Percentiles rank a stretch among this genome's conserved stretches.
phyloP scores from a whole-genome alignment of 176 grass and related monocot species.

The Chrysopogon serrulatus region DNA sequence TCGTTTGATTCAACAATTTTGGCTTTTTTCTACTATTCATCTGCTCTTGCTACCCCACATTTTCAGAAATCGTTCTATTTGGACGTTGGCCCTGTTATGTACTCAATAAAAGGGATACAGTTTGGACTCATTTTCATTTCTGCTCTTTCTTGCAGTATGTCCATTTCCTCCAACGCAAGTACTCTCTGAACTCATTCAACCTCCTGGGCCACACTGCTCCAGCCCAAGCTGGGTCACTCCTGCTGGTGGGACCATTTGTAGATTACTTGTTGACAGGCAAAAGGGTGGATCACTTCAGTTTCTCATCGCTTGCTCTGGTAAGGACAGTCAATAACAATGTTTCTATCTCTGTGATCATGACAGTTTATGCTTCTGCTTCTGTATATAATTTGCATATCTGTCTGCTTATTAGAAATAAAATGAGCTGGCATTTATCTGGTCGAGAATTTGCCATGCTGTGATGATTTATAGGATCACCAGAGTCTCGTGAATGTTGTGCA shows the following conservation, averaged over 20 bases:
- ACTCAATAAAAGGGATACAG: background rate
- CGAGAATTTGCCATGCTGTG: too few relatives aligned
- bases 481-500: too few relatives aligned
- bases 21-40: background rate
- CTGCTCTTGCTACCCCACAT: background rate
- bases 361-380: too few relatives aligned
- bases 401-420: too few relatives aligned
- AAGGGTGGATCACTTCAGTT: conserved; percentile 2
- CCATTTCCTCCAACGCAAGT: background rate
- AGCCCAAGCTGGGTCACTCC: background rate
- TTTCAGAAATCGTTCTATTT: background rate
- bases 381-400: too few relatives aligned
- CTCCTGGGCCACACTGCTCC: background rate
- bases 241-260: background rate
- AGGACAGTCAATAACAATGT: too few relatives aligned
- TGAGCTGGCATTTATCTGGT: too few relatives aligned
- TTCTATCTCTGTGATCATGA: too few relatives aligned
- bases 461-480: too few relatives aligned
- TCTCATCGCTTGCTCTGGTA: background rate
- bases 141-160: background rate
- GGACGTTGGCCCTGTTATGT: background rate
- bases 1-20: background rate
- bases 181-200: background rate
- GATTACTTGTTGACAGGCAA: background rate
- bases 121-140: background rate